Percentiles rank a stretch among this genome's conserved stretches.
Evolutionary conservation across 768 basidiomycete genomes (phyloP).

Genomic region (Mycena crocata): DNA sequence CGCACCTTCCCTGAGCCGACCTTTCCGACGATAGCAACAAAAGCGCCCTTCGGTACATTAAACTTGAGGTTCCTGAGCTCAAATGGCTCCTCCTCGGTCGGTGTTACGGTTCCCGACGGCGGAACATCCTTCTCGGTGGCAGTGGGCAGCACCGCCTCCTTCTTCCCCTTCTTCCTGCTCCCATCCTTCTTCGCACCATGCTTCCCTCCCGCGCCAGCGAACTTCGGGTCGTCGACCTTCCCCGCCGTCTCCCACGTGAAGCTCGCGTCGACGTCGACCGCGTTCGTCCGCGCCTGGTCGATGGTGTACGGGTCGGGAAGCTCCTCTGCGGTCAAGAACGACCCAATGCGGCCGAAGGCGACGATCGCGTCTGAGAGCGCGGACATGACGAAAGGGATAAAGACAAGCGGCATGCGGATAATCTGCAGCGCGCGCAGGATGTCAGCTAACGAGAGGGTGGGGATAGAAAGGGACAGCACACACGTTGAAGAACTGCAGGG

Average conservation of each 20-base stretch:
- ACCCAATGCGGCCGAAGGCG: slow-evolving; percentile 59
- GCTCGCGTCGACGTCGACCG: slow-evolving; percentile 61
- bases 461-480: slow-evolving; percentile 20
- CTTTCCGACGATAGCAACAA: slow-evolving; percentile 79
- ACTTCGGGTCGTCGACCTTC: slow-evolving; percentile 32
- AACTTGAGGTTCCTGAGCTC: slow-evolving; percentile 60
- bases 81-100: slow-evolving; percentile 58
- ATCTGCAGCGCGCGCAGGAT: slow-evolving; percentile 48
- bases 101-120: slow-evolving; percentile 30
- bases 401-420: slow-evolving; percentile 67
- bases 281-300: slow-evolving; percentile 49
- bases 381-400: slow-evolving; percentile 66
- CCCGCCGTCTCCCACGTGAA: slow-evolving; percentile 63
- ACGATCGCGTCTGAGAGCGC: slow-evolving; percentile 61
- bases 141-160: slow-evolving; percentile 40
- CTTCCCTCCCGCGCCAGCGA: slow-evolving; percentile 18
- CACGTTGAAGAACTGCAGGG: slow-evolving; percentile 59
- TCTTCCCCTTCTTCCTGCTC: slow-evolving; percentile 34
- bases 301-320: slow-evolving; percentile 59
- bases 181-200: slow-evolving; percentile 25
- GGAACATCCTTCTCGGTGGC: slow-evolving; percentile 29
- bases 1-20: slow-evolving; percentile 79
- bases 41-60: slow-evolving; percentile 62
- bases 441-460: not conserved
- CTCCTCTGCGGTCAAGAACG: slow-evolving; percentile 67